phyloP scores from a whole-genome alignment of 202 grass and related monocot genomes.

The Alloteropsis angusta region DNA sequence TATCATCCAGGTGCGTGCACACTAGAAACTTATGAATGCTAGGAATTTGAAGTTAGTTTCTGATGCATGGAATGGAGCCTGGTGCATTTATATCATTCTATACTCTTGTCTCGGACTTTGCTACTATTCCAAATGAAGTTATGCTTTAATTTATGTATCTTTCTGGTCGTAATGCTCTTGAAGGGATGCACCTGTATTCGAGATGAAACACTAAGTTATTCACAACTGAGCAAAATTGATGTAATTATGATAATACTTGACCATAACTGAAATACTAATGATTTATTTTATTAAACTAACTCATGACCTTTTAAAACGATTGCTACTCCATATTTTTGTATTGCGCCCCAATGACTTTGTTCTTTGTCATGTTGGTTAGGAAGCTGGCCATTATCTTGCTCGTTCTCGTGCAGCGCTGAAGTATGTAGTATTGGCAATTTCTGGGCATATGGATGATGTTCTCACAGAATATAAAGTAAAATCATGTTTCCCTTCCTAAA shows the following conservation, averaged over 20 bases:
- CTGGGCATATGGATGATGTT: slow-evolving; percentile 85
- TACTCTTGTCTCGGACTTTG: not conserved
- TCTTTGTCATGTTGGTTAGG: slow-evolving; percentile 43
- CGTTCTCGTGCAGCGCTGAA: slow-evolving; percentile 76
- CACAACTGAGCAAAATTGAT: not conserved
- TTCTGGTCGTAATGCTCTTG: slow-evolving; percentile 2
- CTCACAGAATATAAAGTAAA: slow-evolving; percentile 79
- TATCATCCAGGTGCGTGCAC: slow-evolving; percentile 68
- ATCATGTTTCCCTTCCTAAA: slow-evolving; percentile 25
- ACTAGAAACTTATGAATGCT: not conserved
- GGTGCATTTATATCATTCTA: slow-evolving; percentile 16
- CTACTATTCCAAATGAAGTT: not conserved
- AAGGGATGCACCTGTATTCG: slow-evolving; percentile 9
- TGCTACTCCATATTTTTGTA: slow-evolving; percentile 18
- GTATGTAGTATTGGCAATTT: slow-evolving; percentile 79
- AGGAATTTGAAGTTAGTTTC: not conserved
- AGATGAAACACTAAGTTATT: slow-evolving; percentile 12
- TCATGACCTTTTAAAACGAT: not conserved
- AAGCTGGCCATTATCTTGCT: slow-evolving; percentile 47
- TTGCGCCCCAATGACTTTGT: slow-evolving; percentile 5
- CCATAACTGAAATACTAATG: slow-evolving; percentile 4
- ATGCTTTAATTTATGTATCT: slow-evolving; percentile 15
- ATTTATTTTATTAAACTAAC: slow-evolving; percentile 16
- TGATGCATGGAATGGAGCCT: slow-evolving; percentile 14
- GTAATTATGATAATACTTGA: not conserved